Base-by-base conservation (phyloP, 1,284 basidiomycete species). In the Boletus subluridellus region DNA sequence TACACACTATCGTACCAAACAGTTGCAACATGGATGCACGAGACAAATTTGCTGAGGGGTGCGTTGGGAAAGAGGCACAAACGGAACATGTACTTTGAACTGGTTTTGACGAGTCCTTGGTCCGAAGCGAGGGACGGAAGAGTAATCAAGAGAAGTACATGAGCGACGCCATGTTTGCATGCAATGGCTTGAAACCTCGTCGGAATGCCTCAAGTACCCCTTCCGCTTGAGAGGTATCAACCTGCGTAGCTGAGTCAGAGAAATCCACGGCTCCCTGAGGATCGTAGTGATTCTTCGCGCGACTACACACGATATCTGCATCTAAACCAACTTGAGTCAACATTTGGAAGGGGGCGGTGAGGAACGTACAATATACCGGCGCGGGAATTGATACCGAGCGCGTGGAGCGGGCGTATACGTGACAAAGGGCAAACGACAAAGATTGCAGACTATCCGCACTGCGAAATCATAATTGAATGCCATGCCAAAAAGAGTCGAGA, bases 381-480 rank as follows among this genome's bases (percentile, higher is more conserved):
- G 90, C 90, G 0, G 90, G 89, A 55, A 92, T 90, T 0, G 90
- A 92, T 1, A 94, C 91, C 0, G 89, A 90, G 44, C 92, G 84
- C 1, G 91, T 93, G 14, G 88, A 85, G 3, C 91, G 81, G 0
- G 89, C 89, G 66, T 92, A 94, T 11, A 92, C 86, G 63, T 92
- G 90, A 67, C 89, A 92, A 0, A 93, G 73, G 1, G 88, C 83
- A 63, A 89, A 92, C 0, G 89, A 86, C 2, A 93, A 71, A 2
- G 82, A 79, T 62, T 91, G 89, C 11, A 91, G 68, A 45, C 80
- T 78, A 66, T 90, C 87, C 15, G 87, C 77, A 26, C 85, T 88
- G 64, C 53, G 46, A 55, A 64, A 44, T 42, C 55, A 47, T 62
- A 56, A 41, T 61, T 47, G 42, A 38, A 44, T 45, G 17, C 49